Conservation (phyloP, 306 rosid species). For the Bauhinia variegata region DNA sequence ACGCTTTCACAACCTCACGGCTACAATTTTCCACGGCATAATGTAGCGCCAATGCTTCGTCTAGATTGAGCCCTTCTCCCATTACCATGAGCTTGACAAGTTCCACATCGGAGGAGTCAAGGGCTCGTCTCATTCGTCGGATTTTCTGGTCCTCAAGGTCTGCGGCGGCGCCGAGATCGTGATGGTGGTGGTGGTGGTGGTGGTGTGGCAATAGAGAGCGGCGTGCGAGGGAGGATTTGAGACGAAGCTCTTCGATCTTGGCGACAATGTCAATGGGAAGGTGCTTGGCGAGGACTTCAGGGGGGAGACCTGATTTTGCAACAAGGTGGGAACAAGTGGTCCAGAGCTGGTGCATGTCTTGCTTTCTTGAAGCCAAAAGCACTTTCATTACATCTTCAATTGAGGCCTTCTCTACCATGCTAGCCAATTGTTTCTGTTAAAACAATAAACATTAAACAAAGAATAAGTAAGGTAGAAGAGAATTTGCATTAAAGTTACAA, state of each 20-base stretch:
- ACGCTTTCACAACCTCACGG: constrained; percentile 90
- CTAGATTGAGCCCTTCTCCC: constrained; percentile 96
- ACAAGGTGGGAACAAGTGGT: constrained; percentile 91
- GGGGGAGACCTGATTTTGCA: constrained; percentile 88
- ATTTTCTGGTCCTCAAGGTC: constrained; percentile 95
- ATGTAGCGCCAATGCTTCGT: constrained; percentile 87
- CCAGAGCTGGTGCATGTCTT: constrained; percentile 99
- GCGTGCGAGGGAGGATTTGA: constrained; percentile 77
- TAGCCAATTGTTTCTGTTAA: constrained; percentile 86
- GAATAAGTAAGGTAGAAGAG: not conserved
- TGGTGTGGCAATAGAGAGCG: constrained; percentile 62
- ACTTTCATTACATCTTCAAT: constrained; percentile 99
- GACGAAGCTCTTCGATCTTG: constrained; percentile 93
- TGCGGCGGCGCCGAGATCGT: constrained; percentile 58
- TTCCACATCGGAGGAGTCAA: constrained; percentile 94
- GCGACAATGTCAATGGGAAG: constrained; percentile 84
- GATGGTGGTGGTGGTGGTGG: constrained; percentile 60
- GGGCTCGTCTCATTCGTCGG: constrained; percentile 83
- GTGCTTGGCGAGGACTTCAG: constrained; percentile 89
- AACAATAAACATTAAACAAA: not conserved
- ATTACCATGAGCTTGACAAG: constrained; percentile 95
- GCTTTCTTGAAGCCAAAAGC: constrained; percentile 83
- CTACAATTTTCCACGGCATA: constrained; percentile 91
- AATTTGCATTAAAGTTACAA: too few relatives aligned
- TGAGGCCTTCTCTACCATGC: constrained; percentile 97